Percentiles rank a stretch among this genome's conserved stretches.
Conservation (phyloP, 2,329 filamentous ascomycete genomes). For the Triangularia verruculosa region DNA sequence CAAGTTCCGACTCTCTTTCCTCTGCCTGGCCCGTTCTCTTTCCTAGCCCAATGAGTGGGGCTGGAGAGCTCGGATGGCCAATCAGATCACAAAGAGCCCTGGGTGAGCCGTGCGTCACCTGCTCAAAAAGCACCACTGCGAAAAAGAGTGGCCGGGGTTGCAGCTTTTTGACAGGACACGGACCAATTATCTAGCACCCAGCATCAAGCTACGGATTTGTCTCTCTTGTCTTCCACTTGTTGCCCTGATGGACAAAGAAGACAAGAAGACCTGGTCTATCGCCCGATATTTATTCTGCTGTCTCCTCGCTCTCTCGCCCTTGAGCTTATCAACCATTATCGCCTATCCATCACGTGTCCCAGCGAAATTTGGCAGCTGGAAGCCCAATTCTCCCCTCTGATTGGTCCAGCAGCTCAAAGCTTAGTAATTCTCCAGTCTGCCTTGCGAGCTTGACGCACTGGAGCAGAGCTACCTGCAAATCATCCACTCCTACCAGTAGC, state of each 20-base stretch:
- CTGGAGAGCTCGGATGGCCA: background rate
- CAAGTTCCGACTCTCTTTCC: background rate
- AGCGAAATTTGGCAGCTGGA: background rate
- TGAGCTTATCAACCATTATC: background rate
- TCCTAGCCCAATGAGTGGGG: slow-evolving; percentile 6
- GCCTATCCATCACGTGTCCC: slow-evolving; percentile 6
- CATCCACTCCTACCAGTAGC: background rate
- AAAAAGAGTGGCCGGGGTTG: background rate
- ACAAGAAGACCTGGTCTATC: background rate
- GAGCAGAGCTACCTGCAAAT: background rate
- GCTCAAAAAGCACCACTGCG: no score
- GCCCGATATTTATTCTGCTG: background rate
- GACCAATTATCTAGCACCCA: slow-evolving; percentile 1
- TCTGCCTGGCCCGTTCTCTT: background rate
- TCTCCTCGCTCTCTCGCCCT: background rate
- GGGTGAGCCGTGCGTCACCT: slow-evolving; percentile 5
- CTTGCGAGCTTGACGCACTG: slow-evolving; percentile 11
- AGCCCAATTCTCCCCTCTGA: slow-evolving; percentile 10
- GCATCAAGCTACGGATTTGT: background rate
- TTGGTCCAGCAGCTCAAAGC: slow-evolving; percentile 12
- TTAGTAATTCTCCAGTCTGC: slow-evolving; percentile 22
- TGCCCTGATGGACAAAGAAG: background rate
- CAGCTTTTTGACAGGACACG: slow-evolving; percentile 3
- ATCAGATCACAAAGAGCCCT: background rate
- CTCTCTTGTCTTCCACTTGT: background rate